Base-by-base conservation (phyloP, 1,284 basidiomycete genomes). In the Blastosporella zonata region DNA sequence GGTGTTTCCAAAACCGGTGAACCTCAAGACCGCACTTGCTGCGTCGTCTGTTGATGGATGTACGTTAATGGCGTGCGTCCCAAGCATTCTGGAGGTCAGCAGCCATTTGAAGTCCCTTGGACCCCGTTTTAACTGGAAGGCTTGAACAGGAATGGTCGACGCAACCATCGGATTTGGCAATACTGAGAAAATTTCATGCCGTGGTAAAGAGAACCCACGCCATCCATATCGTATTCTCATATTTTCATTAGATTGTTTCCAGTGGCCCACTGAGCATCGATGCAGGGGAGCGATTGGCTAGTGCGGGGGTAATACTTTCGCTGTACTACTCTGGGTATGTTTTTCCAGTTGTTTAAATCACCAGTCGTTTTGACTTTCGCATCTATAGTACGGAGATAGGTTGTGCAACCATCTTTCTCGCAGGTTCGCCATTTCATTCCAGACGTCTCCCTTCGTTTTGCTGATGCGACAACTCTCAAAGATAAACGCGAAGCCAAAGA, bases 11-110 rank as follows among this genome's bases (percentile, higher is more conserved):
- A 35, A n/a, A 27, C 43, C 35, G 3, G 5, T 27, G 6, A 45
- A 23, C 10, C 10, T 31, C 9, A 37, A 36, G 17, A n/a, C n/a
- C 18, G 43, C 10, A 18, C 15, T 45, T 18, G 21, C 10, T 20
- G 31, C 33, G 13, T 45, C 27, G 18, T 7, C 21, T 21, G 15
- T 21, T 9, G 33, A 37, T 28, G 13, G 15, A 12, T 35, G 33
- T 20, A 36, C 43, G 12, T n/a, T 36, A 10, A 35, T 45, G 33
- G 35, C 35, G 7, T 45, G 34, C 13, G 43, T 45, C 18, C 43
- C 43, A 1, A 46, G 43, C 35, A 7, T 46, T n/a, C 35, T 46
- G 23, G 43, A 46, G 43, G 43, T 36, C 21, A 27, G 34, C 17
- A 13, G 36, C 36, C 18, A 23, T 20, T 6, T 20, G 17, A 13